Evolutionary conservation across 2,329 filamentous ascomycete genomes (phyloP).

Genomic region (Xylaria arbuscula): DNA sequence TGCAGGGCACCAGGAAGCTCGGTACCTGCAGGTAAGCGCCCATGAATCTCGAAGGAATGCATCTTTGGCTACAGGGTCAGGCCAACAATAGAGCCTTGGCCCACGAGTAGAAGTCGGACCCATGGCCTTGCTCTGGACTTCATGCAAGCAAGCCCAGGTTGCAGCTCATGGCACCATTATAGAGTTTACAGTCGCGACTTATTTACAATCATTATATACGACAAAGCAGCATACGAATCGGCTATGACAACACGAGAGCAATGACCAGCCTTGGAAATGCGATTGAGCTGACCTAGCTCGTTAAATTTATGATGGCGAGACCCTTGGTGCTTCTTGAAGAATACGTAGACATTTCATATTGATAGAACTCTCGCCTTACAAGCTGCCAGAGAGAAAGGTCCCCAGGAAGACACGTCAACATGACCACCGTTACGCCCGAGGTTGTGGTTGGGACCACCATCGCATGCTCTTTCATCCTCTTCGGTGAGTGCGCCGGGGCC

Average conservation of each 20-base stretch:
- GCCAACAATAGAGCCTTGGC: neutral
- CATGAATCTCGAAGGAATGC: neutral
- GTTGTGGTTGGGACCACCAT: conserved; percentile 58
- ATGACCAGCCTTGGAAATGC: neutral
- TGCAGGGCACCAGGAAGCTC: neutral
- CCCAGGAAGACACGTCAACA: neutral
- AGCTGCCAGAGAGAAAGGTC: no score
- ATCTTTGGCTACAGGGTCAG: neutral
- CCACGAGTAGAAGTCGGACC: neutral
- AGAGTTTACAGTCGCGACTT: neutral
- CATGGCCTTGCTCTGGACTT: neutral
- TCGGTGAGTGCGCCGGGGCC: conserved; percentile 50
- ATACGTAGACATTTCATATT: neutral
- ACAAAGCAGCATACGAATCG: neutral
- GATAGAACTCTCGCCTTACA: neutral
- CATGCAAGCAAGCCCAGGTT: neutral
- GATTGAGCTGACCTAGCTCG: neutral
- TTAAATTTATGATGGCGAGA: conserved; percentile 23
- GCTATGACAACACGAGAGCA: neutral
- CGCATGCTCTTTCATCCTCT: conserved; percentile 61
- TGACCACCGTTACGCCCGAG: conserved; percentile 39
- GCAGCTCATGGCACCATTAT: neutral
- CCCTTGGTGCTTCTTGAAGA: neutral
- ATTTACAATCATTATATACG: neutral
- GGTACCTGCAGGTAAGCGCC: neutral